Evolutionary conservation across 306 rosid species (phyloP), one percentile per base, ranked within the genome.

Genomic region (Vigna angularis): DNA sequence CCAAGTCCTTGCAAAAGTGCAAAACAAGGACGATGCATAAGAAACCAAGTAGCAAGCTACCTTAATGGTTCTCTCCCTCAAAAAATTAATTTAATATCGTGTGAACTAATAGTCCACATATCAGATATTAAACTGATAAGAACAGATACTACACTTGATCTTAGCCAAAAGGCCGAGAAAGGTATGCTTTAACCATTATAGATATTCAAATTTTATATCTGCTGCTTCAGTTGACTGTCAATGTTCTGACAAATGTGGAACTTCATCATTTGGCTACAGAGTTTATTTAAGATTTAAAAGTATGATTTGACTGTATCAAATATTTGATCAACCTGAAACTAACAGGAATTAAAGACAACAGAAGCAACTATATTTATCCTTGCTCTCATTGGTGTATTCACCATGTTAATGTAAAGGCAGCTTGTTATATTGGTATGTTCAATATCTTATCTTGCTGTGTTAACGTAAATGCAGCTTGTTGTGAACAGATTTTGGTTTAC

Each of bases 121-220:
- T 77, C 75, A 78, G 76, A 77, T 77, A 77, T 77, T 66, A 77
- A 77, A 77, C 74, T 77, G 81, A 77, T 77, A 77, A 63, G 72
- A 75, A 78, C 76, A 78, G 70, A 78, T 78, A 78, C 82, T 78
- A 69, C 89, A 77, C 81, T 66, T 76, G 81, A 76, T 76, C 81
- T 76, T 76, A 76, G 66, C 81, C 81, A 66, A 76, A 65, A 76
- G 73, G 80, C 80, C 73, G 80, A 76, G 74, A 76, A 76, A 76
- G 74, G 81, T 76, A 65, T 76, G 45, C 8, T 5, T 36, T 1
- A 0, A 1, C 0, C 0, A 0, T 0, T 1, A 0, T 0, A 17
- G 0, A 4, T 26, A 5, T 6, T 49, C 52, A 0, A 0, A 0
- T 63, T 75, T 49, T 75, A 75, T 75, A 64, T 0, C 20, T 9